These are phyloP conservation scores for Nicotiana knightiana DNA, from an alignment of 257 asterid species.

Conservation along the genomic window DNA sequence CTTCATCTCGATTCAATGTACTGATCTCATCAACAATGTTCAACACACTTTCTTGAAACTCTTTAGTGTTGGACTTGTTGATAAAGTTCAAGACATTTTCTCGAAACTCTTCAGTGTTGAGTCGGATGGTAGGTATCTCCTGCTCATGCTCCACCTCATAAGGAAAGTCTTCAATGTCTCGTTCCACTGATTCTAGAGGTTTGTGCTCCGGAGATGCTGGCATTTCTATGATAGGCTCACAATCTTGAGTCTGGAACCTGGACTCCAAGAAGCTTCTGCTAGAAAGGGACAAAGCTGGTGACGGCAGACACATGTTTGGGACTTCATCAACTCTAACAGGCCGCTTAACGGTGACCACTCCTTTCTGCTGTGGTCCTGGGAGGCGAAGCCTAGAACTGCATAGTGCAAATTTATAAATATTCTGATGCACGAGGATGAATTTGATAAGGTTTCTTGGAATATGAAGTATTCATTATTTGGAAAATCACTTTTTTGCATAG, in stretches of 20 bases:
- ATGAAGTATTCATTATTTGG: not conserved
- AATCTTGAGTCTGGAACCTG: not conserved
- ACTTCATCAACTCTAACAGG: constrained; percentile 14
- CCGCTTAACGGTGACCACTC: not conserved
- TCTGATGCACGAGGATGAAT: not conserved
- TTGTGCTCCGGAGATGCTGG: constrained; percentile 40
- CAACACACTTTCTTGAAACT: constrained; percentile 2
- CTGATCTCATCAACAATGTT: not conserved
- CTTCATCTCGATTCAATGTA: not conserved
- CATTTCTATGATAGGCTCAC: constrained; percentile 44
- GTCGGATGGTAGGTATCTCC: constrained; percentile 28
- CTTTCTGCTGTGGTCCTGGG: constrained; percentile 21
- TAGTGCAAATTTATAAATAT: not conserved
- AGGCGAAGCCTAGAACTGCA: constrained; percentile 34
- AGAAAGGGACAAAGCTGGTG: not conserved
- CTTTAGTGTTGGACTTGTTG: constrained; percentile 6
- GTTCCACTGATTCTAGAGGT: constrained; percentile 17
- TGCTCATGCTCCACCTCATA: constrained; percentile 22
- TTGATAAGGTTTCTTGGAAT: not conserved
- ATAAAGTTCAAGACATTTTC: constrained; percentile 3
- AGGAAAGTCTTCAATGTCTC: constrained; percentile 32
- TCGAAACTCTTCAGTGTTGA: constrained; percentile 16
- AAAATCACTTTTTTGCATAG: not conserved
- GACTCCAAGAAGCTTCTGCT: not conserved
- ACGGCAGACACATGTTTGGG: not conserved